phyloP scores from a whole-genome alignment of 2,329 filamentous ascomycete genomes.

The Microdochium nivale region DNA sequence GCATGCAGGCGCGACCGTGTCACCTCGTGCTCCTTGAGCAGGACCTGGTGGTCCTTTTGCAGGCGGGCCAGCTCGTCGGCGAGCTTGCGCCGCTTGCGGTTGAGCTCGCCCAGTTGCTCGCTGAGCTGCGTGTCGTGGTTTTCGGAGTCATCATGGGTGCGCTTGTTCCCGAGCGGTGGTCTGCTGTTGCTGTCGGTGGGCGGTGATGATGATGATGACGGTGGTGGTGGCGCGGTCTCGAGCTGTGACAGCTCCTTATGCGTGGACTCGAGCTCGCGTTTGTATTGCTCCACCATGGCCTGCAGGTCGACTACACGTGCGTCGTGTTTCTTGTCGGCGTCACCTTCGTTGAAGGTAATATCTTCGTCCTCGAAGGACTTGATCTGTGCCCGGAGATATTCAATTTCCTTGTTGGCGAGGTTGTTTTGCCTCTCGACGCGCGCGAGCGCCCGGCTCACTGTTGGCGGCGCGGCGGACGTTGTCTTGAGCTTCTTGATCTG shows the following conservation, averaged over 20 bases:
- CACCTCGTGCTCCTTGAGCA: conserved; percentile 62
- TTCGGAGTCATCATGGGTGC: conserved; percentile 50
- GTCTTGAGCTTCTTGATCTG: conserved; percentile 65
- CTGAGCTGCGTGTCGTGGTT: conserved; percentile 36
- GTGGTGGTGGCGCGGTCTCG: conserved; percentile 33
- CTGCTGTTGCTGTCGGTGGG: conserved; percentile 26
- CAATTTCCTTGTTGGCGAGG: conserved; percentile 83
- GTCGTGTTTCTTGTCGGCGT: conserved; percentile 69
- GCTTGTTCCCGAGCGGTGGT: conserved; percentile 48
- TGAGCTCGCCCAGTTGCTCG: conserved; percentile 71
- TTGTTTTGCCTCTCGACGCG: conserved; percentile 79
- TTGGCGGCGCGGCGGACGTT: conserved; percentile 33
- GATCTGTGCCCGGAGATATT: conserved; percentile 86
- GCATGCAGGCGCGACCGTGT: conserved; percentile 66
- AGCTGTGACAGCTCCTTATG: conserved; percentile 64
- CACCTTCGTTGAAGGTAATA: conserved; percentile 53
- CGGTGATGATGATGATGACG: conserved; percentile 6
- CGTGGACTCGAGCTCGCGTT: conserved; percentile 65
- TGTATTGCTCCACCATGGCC: conserved; percentile 78
- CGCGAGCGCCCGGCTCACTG: conserved; percentile 52
- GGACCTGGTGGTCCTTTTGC: conserved; percentile 64
- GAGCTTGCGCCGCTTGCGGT: conserved; percentile 72
- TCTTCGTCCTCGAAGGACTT: conserved; percentile 86
- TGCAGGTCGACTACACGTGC: conserved; percentile 69
- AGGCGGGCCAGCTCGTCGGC: conserved; percentile 33